Conservation (phyloP, 1,284 basidiomycete genomes). For the Athelia sp. region DNA sequence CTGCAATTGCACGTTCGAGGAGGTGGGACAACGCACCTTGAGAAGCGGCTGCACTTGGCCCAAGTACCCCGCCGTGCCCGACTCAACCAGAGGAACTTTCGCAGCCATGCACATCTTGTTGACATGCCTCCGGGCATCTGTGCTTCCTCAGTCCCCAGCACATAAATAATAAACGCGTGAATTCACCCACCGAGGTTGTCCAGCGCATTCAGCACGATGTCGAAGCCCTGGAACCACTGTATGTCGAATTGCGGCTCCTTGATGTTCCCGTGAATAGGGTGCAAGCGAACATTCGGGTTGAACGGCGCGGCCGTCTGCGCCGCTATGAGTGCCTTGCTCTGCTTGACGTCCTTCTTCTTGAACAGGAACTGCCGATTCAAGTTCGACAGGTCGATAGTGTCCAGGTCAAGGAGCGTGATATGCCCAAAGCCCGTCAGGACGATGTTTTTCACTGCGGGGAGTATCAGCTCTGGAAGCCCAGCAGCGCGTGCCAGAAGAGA, state of each 20-base stretch:
- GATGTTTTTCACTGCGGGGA: conserved; percentile 83
- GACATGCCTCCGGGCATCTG: conserved; percentile 88
- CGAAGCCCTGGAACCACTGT: conserved; percentile 86
- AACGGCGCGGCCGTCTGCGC: conserved; percentile 86
- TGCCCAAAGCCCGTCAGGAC: conserved; percentile 90
- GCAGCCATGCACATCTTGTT: conserved; percentile 97
- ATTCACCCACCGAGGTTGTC: conserved; percentile 88
- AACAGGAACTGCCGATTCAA: conserved; percentile 98
- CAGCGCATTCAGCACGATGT: conserved; percentile 92
- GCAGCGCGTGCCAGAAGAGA: too few species aligned
- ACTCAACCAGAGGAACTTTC: conserved; percentile 89
- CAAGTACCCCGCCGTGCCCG: conserved; percentile 93
- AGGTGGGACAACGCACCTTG: conserved; percentile 42
- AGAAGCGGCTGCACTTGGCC: conserved; percentile 80
- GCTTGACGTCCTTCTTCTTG: conserved; percentile 95
- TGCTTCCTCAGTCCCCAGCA: not conserved
- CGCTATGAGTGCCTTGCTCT: conserved; percentile 92
- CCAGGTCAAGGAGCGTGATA: conserved; percentile 92
- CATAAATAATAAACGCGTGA: not conserved
- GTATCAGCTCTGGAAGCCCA: too few species aligned
- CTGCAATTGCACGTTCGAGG: not conserved
- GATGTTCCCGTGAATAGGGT: conserved; percentile 92
- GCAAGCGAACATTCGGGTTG: conserved; percentile 88
- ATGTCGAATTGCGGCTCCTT: conserved; percentile 92
- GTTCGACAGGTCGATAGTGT: conserved; percentile 98